A percentile compares a stretch with the other conserved stretches of the same genome.
Evolutionary conservation across 495 filamentous ascomycete species (phyloP).

Genomic region (Daldinia caldariorum): DNA sequence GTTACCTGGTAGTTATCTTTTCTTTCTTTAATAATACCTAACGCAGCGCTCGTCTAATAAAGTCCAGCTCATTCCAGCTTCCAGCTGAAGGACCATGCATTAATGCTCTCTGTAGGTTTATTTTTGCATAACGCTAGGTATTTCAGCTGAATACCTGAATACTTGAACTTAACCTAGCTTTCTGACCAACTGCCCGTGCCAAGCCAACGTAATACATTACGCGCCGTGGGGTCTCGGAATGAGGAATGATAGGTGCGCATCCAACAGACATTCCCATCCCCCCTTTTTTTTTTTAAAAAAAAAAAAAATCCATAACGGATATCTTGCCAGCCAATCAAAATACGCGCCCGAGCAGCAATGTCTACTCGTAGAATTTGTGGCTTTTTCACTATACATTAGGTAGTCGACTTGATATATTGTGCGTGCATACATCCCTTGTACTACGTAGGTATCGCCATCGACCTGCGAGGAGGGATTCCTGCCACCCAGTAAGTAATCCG

Average conservation of each 20-base stretch:
- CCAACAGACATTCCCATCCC: constrained; percentile 14
- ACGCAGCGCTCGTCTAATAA: neutral
- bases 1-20: neutral
- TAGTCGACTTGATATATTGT: neutral
- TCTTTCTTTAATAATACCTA: neutral
- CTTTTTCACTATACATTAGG: neutral
- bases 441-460: neutral
- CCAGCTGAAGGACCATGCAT: neutral
- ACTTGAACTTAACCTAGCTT: too few relatives aligned
- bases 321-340: constrained; percentile 13
- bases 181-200: constrained; percentile 1
- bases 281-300: too few relatives aligned
- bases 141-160: constrained; percentile 22
- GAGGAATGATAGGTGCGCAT: constrained; percentile 12
- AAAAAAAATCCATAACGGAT: constrained; percentile 19
- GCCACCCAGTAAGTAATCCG: neutral
- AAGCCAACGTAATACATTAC: neutral
- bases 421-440: neutral
- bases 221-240: constrained; percentile 14
- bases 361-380: constrained; percentile 1
- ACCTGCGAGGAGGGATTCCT: constrained; percentile 10
- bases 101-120: neutral
- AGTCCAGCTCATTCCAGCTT: neutral
- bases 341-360: neutral
- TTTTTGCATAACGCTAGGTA: neutral